Evolutionary conservation across 2,329 filamentous ascomycete species (phyloP).

Genomic region (Xylaria sp.): DNA sequence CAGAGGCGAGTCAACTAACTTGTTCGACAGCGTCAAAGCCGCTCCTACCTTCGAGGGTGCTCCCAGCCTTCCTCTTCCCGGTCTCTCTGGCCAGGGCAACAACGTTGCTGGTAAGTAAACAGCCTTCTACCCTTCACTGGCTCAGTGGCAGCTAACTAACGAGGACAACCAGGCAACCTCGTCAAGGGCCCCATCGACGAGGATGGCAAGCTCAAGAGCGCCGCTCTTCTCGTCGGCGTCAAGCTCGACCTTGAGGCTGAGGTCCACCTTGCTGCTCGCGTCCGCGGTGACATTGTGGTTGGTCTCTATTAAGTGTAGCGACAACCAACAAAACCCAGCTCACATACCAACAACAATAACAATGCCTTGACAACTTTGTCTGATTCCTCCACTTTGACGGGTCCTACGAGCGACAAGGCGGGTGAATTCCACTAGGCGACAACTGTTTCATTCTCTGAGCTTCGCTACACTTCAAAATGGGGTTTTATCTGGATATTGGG

Average conservation of each 20-base stretch:
- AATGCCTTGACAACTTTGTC: slow-evolving; percentile 3
- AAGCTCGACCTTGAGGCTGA: slow-evolving; percentile 68
- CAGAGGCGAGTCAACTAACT: neutral
- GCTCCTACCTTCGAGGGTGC: slow-evolving; percentile 22
- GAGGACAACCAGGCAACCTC: slow-evolving; percentile 52
- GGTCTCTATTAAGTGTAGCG: slow-evolving; percentile 54
- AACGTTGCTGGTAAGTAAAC: slow-evolving; percentile 34
- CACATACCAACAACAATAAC: neutral
- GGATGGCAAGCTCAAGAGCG: slow-evolving; percentile 62
- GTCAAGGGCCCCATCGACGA: slow-evolving; percentile 64
- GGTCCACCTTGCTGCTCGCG: slow-evolving; percentile 64
- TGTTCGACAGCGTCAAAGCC: slow-evolving; percentile 30
- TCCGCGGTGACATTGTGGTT: slow-evolving; percentile 66
- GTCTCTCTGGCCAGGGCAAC: slow-evolving; percentile 38
- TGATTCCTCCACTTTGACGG: slow-evolving; percentile 20
- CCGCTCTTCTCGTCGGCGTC: slow-evolving; percentile 65
- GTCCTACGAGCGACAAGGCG: neutral
- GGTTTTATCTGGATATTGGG: slow-evolving; percentile 7
- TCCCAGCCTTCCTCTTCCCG: slow-evolving; percentile 36
- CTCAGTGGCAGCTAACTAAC: slow-evolving; percentile 18
- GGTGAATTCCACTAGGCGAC: neutral
- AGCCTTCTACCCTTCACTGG: neutral
- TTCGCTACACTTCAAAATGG: slow-evolving; percentile 21
- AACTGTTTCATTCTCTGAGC: slow-evolving; percentile 24
- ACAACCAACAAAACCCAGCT: neutral